Evolutionary conservation across 768 basidiomycete genomes (phyloP).

Genomic region (Termitomyces sp.): DNA sequence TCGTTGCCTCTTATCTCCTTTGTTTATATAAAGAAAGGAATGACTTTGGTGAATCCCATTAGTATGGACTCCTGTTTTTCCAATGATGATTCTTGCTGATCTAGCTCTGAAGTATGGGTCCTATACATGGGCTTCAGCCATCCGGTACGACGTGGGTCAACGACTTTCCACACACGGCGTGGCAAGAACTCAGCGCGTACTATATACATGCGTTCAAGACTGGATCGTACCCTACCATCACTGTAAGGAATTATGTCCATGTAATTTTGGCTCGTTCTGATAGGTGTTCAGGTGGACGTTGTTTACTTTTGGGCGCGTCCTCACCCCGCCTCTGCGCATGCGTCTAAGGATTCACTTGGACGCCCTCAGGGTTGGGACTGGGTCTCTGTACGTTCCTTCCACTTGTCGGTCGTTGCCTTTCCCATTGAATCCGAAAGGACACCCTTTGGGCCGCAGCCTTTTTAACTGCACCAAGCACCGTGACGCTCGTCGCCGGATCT

Average conservation of each 20-base stretch:
- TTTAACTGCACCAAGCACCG: constrained; percentile 42
- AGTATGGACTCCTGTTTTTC: constrained; percentile 27
- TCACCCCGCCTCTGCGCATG: constrained; percentile 46
- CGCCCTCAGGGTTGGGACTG: constrained; percentile 45
- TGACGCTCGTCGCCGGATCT: constrained; percentile 42
- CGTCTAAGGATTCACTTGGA: constrained; percentile 36
- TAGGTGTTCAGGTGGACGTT: constrained; percentile 28
- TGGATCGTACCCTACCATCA: constrained; percentile 52
- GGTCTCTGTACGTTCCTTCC: constrained; percentile 36
- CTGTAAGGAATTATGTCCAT: constrained; percentile 24
- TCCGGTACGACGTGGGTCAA: constrained; percentile 36
- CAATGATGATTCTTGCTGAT: neutral
- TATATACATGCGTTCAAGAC: constrained; percentile 67
- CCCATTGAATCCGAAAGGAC: constrained; percentile 31
- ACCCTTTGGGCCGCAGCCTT: constrained; percentile 65
- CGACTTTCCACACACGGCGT: constrained; percentile 44
- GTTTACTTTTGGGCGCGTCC: constrained; percentile 60
- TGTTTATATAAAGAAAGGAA: constrained; percentile 37
- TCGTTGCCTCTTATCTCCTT: neutral
- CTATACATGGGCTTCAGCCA: constrained; percentile 46
- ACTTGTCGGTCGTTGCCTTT: too few relatives aligned
- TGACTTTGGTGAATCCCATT: constrained; percentile 74
- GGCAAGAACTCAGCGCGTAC: constrained; percentile 58
- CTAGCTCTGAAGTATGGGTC: constrained; percentile 38
- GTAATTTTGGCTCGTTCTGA: neutral